phyloP scores from a whole-genome alignment of 345 rosid genomes.

The Aurinia saxatilis region DNA sequence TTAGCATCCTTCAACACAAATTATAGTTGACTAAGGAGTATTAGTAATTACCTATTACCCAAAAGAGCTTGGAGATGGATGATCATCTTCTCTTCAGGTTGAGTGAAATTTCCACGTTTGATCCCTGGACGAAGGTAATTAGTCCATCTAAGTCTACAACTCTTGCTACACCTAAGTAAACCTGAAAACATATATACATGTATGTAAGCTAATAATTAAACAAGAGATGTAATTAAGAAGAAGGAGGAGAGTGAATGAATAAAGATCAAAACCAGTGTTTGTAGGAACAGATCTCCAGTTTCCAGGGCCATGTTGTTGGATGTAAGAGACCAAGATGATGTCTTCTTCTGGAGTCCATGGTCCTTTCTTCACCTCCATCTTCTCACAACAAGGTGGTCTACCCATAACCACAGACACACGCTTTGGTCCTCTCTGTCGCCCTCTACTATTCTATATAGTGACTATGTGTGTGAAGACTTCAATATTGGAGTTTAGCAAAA shows the following conservation, averaged over 20 bases:
- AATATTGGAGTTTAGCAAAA: slow-evolving; percentile 12
- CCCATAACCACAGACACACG: slow-evolving; percentile 41
- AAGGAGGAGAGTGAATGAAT: background rate
- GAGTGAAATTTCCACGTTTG: slow-evolving; percentile 82
- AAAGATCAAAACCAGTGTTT: slow-evolving; percentile 53
- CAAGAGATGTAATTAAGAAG: background rate
- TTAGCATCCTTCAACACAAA: background rate
- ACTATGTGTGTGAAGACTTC: background rate
- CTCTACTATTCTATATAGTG: background rate
- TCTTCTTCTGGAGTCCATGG: slow-evolving; percentile 99
- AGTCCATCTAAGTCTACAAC: slow-evolving; percentile 98
- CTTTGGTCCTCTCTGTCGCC: background rate
- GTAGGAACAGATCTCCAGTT: slow-evolving; percentile 91
- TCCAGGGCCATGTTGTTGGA: slow-evolving; percentile 93
- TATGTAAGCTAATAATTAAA: background rate
- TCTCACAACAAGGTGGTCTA: slow-evolving; percentile 87
- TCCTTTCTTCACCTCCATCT: slow-evolving; percentile 85
- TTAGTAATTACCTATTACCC: slow-evolving; percentile 62
- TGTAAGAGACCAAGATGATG: slow-evolving; percentile 76
- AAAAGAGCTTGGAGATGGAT: slow-evolving; percentile 96
- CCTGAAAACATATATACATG: slow-evolving; percentile 36
- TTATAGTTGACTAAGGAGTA: background rate
- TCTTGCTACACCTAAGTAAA: slow-evolving; percentile 92
- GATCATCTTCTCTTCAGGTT: slow-evolving; percentile 85
- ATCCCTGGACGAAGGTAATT: slow-evolving; percentile 95